Base-by-base conservation (phyloP, 208 protist species). In the Vickermania spadyakhi region DNA sequence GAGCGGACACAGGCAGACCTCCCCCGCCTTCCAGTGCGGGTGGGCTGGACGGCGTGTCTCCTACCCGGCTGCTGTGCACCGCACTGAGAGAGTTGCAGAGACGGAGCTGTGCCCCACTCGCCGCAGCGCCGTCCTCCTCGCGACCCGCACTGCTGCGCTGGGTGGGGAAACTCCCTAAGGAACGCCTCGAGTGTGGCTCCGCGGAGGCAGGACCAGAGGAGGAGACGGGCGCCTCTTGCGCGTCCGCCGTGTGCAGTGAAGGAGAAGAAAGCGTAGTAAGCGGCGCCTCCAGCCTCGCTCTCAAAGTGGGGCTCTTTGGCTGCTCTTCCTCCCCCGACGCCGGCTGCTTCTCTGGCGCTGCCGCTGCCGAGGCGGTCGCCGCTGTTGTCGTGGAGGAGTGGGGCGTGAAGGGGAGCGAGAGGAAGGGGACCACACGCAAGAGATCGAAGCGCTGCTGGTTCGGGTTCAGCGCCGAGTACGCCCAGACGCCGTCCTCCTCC, bases 391-490 rank as follows among this genome's bases (percentile, higher is more conserved):
- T 2, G n/a, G n/a, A n/a, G 7, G 14, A 13, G 41, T 31, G 30
- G 2, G 4, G 28, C 29, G n/a, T 14, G 28, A 58, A 45, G 42
- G 62, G 2, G 26, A 26, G 1, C 28, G 14, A 14, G 58, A 26
- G 50, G 56, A 65, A 28, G 2, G 41, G 31, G 22, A 7, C 18
- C 26, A 88, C 58, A 0, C 86, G 81, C 3, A 94, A 7, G 0
- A 94, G 58, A 60, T 94, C 86, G 56, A 94, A 94, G 30, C 86
- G 80, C 2, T 59, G 60, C 22, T 61, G 54, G 23, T 52, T 66
- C 5, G 83, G 79, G 66, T 94, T 94, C 1, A 81, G 89, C 28
- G 86, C 86, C 22, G 81, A 89, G 73, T 91, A 94, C 31, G 72
- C 76, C 71, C 85, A 88, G 7, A 89, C 53, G 11, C 36, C 36